Conservation (phyloP, 129 eudicot genomes). For the Oenanthe sinensis region DNA sequence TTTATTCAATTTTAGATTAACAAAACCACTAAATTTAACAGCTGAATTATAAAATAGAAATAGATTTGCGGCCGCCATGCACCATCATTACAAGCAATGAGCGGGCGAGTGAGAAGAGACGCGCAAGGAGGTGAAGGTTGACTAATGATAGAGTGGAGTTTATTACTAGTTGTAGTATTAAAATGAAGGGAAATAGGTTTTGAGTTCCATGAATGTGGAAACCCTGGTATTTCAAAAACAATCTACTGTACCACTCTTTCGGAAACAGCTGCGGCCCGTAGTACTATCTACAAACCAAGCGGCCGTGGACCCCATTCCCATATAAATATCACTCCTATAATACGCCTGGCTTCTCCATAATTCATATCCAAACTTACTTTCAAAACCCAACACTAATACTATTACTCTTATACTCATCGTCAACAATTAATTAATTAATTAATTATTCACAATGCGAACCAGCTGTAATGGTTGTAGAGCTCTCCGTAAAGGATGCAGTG, state of each 20-base stretch:
- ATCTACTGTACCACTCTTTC: constrained; percentile 22
- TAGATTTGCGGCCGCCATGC: no score
- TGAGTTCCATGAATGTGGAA: constrained; percentile 61
- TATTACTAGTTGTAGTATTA: no score
- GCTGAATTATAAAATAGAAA: no score
- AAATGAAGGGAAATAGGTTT: constrained; percentile 1
- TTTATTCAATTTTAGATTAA: no score
- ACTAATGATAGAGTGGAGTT: neutral
- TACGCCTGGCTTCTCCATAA: neutral
- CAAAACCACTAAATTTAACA: no score
- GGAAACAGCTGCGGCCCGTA: constrained; percentile 44
- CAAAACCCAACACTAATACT: neutral
- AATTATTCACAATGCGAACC: constrained; percentile 50
- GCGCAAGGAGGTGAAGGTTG: neutral
- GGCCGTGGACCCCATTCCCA: constrained; percentile 8
- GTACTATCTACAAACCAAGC: constrained; percentile 20
- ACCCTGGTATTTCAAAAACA: constrained; percentile 33
- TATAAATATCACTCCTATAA: neutral
- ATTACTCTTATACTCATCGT: no score
- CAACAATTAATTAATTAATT: no score
- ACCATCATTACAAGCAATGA: no score
- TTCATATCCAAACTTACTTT: no score
- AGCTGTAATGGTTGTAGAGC: constrained; percentile 90
- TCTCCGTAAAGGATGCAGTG: constrained; percentile 75
- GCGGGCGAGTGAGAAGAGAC: neutral